Conservation (phyloP, 495 filamentous ascomycete species). For the Penicillium cataractarum region DNA sequence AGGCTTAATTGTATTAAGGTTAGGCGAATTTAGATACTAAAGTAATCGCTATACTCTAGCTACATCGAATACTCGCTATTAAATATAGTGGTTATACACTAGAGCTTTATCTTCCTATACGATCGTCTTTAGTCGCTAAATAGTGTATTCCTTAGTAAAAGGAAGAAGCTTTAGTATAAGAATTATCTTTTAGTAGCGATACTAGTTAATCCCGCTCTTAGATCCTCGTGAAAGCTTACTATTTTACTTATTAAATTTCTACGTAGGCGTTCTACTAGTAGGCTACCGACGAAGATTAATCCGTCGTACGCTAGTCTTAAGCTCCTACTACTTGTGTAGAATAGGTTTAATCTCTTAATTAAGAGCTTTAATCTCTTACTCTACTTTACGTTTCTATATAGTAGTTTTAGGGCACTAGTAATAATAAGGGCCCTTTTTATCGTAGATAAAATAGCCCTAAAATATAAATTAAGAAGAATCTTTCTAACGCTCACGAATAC, state of each 20-base stretch:
- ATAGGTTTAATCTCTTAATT: background rate
- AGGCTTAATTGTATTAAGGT: background rate
- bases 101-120: too few relatives aligned
- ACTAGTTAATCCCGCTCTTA: too few relatives aligned
- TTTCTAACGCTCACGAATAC: background rate
- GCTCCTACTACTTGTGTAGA: background rate
- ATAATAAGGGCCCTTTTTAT: background rate
- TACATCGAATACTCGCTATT: background rate
- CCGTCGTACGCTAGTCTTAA: background rate
- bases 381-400: background rate
- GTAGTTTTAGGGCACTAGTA: background rate
- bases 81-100: too few relatives aligned
- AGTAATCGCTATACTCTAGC: background rate
- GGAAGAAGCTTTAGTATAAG: too few relatives aligned
- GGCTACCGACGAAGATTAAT: background rate
- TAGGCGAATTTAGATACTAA: background rate
- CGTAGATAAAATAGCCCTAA: background rate
- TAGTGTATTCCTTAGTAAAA: too few relatives aligned
- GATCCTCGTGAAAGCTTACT: too few relatives aligned
- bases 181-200: too few relatives aligned
- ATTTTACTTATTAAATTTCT: too few relatives aligned
- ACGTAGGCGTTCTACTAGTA: background rate
- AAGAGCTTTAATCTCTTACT: background rate
- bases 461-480: background rate
- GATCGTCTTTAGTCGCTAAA: too few relatives aligned